A percentile compares a stretch with the other conserved stretches of the same genome.
Evolutionary conservation across 345 rosid species (phyloP).

Genomic region (Bruguiera sexangula): DNA sequence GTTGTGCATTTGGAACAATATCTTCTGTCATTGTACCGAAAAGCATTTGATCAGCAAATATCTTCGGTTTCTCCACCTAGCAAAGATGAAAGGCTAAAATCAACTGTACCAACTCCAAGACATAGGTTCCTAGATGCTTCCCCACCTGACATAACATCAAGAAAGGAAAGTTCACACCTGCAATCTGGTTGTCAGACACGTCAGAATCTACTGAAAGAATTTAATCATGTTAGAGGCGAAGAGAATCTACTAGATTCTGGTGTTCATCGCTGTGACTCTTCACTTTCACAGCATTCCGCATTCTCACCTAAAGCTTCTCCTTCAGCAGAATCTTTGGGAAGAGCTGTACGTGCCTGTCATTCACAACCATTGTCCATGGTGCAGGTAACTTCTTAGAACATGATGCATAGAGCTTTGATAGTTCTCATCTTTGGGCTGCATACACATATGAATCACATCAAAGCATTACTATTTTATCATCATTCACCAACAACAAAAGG

Average conservation of each 20-base stretch:
- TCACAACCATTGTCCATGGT: constrained; percentile 77
- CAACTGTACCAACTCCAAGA: constrained; percentile 44
- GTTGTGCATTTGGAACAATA: constrained; percentile 83
- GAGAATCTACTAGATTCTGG: constrained; percentile 48
- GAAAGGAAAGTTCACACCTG: constrained; percentile 37
- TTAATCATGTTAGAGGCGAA: constrained; percentile 30
- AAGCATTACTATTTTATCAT: constrained; percentile 5
- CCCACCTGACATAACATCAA: constrained; percentile 36
- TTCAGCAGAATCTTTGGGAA: constrained; percentile 48
- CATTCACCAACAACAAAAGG: background rate
- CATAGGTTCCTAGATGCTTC: constrained; percentile 40
- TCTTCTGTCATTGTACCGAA: constrained; percentile 83
- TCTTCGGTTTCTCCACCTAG: constrained; percentile 47
- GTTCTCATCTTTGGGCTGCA: background rate
- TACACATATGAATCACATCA: background rate
- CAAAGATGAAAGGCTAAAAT: constrained; percentile 45
- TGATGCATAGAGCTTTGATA: background rate
- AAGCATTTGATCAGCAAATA: constrained; percentile 71
- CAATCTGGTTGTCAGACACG: constrained; percentile 38
- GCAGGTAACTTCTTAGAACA: constrained; percentile 46
- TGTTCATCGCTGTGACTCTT: constrained; percentile 76
- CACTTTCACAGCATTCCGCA: constrained; percentile 66
- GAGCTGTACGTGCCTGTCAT: constrained; percentile 66
- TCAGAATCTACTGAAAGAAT: constrained; percentile 35
- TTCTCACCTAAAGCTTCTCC: constrained; percentile 49